phyloP scores from a whole-genome alignment of 805 yeast species.

The Saturnispora sanitii region DNA sequence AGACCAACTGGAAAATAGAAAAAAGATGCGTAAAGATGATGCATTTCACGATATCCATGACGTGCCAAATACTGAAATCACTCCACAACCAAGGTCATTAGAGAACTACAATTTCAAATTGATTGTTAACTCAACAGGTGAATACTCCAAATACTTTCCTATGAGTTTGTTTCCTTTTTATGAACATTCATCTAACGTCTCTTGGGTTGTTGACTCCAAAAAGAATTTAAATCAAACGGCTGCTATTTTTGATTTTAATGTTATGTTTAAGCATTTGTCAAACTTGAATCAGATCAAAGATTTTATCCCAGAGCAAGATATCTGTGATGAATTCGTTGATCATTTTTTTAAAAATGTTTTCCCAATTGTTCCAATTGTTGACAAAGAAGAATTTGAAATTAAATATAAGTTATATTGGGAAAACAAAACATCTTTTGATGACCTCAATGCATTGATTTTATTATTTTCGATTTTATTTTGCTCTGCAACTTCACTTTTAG shows the following conservation, averaged over 20 bases:
- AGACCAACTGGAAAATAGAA: constrained; percentile 9
- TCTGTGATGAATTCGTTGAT: constrained; percentile 12
- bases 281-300: constrained; percentile 7
- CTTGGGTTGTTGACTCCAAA: constrained; percentile 10
- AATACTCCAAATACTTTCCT: constrained; percentile 18
- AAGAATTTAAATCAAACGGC: constrained; percentile 7
- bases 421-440: constrained; percentile 5
- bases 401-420: constrained; percentile 15
- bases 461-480: constrained; percentile 17
- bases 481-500: constrained; percentile 13
- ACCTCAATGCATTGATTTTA: constrained; percentile 13
- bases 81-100: constrained; percentile 11
- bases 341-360: constrained; percentile 16
- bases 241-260: constrained; percentile 16
- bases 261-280: constrained; percentile 11
- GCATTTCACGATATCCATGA: not conserved
- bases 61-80: constrained; percentile 12
- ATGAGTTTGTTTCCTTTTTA: constrained; percentile 16
- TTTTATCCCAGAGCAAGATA: constrained; percentile 11
- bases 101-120: constrained; percentile 18
- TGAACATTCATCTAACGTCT: constrained; percentile 15
- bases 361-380: constrained; percentile 20
- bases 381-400: constrained; percentile 15
- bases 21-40: not conserved
- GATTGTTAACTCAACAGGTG: constrained; percentile 17